A percentile compares a stretch with the other conserved stretches of the same genome.
Evolutionary conservation across 768 basidiomycete species (phyloP).

Genomic region (Pleurotus salmoneostramineus): DNA sequence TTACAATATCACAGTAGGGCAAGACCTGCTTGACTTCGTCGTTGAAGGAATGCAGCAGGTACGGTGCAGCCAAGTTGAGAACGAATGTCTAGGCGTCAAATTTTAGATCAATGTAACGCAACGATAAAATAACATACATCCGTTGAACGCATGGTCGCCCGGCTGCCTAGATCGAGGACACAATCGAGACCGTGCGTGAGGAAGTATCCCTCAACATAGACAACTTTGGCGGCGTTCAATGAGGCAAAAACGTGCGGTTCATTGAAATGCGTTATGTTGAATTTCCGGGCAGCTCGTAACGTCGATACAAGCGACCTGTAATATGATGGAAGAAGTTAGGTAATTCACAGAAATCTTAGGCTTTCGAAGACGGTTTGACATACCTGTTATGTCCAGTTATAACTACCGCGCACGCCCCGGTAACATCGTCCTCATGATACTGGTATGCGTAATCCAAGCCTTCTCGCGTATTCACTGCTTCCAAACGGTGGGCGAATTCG

Average conservation of each 20-base stretch:
- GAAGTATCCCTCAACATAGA: constrained; percentile 96
- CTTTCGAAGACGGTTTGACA: constrained; percentile 12
- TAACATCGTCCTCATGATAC: constrained; percentile 80
- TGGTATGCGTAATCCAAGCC: constrained; percentile 85
- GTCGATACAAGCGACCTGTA: constrained; percentile 86
- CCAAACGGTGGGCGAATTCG: constrained; percentile 79
- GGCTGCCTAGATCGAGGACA: constrained; percentile 52
- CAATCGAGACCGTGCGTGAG: constrained; percentile 83
- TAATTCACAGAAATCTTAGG: background rate
- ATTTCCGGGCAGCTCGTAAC: constrained; percentile 85
- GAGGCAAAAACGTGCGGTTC: constrained; percentile 70
- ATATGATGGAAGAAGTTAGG: background rate
- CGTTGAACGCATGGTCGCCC: too few species aligned
- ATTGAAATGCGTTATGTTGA: constrained; percentile 73
- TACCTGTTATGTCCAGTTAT: constrained; percentile 90
- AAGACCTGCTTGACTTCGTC: constrained; percentile 76
- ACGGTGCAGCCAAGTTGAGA: constrained; percentile 95
- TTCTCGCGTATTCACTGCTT: constrained; percentile 85
- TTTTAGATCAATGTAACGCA: background rate
- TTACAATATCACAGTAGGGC: constrained; percentile 80
- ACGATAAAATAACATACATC: too few species aligned
- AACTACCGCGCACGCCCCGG: constrained; percentile 94
- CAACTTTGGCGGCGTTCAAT: constrained; percentile 75
- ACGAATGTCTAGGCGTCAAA: constrained; percentile 60
- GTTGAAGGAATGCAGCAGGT: constrained; percentile 91